Percentiles rank a stretch among this genome's conserved stretches.
These are phyloP conservation scores for Marasmius sp. DNA, from an alignment of 1,284 basidiomycete species.

Conservation along the genomic window DNA sequence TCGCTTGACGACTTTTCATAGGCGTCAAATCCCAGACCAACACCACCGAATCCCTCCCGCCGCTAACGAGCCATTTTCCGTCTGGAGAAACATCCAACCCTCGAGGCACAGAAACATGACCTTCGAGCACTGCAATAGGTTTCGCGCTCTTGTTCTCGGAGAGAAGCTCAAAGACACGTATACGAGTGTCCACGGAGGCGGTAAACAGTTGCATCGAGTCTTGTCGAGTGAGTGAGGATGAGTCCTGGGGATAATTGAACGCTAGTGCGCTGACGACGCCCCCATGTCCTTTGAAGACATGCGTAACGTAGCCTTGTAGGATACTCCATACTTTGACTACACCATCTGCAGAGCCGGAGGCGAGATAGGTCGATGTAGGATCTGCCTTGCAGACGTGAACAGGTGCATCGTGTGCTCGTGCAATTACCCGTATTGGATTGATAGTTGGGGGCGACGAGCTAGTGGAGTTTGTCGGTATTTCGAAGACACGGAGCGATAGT, in stretches of 20 bases:
- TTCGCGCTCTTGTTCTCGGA: constrained; percentile 57
- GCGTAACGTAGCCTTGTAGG: constrained; percentile 85
- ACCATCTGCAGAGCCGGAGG: constrained; percentile 95
- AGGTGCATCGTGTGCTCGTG: constrained; percentile 89
- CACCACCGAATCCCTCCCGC: constrained; percentile 88
- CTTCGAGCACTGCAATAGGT: constrained; percentile 83
- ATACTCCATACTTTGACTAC: constrained; percentile 98
- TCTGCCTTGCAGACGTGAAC: constrained; percentile 86
- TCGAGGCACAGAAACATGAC: constrained; percentile 88
- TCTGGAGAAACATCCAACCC: constrained; percentile 84
- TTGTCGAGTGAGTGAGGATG: constrained; percentile 45
- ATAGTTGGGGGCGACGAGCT: constrained; percentile 47
- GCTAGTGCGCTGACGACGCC: constrained; percentile 90
- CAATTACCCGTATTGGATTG: constrained; percentile 69
- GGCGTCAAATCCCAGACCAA: constrained; percentile 82
- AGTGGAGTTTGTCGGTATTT: constrained; percentile 47
- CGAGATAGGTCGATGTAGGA: constrained; percentile 88
- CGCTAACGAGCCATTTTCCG: constrained; percentile 85
- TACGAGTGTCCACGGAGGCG: constrained; percentile 84
- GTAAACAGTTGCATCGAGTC: constrained; percentile 82
- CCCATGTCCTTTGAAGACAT: constrained; percentile 95
- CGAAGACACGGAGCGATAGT: constrained; percentile 67
- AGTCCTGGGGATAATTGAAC: constrained; percentile 73
- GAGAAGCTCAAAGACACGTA: constrained; percentile 88
- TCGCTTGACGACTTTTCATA: constrained; percentile 26